Conservation (phyloP, 257 asterid species). For the Rauvolfia tetraphylla region DNA sequence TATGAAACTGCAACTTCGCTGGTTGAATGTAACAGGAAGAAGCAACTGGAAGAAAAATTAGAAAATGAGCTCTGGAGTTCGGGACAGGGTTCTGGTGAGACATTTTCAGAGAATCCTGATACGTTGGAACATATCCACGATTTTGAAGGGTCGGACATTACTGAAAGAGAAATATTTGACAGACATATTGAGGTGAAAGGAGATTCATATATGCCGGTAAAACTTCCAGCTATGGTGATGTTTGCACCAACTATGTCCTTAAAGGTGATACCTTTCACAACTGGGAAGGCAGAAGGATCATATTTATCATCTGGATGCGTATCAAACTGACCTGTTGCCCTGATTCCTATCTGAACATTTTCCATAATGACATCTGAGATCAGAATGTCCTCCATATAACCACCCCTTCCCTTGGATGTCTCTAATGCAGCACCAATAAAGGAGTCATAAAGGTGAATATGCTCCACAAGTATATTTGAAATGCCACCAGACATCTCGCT, state of each 20-base stretch:
- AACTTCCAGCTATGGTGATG: constrained; percentile 55
- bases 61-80: constrained; percentile 39
- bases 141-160: constrained; percentile 23
- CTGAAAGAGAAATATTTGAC: constrained; percentile 52
- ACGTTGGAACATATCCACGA: constrained; percentile 64
- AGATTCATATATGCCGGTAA: constrained; percentile 62
- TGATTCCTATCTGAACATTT: constrained; percentile 53
- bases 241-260: constrained; percentile 59
- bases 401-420: constrained; percentile 82
- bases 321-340: constrained; percentile 65
- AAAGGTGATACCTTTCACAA: constrained; percentile 51
- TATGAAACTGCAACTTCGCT: constrained; percentile 38
- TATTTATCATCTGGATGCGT: constrained; percentile 79
- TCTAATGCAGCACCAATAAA: constrained; percentile 55
- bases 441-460: constrained; percentile 48
- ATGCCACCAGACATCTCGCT: constrained; percentile 99
- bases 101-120: constrained; percentile 54
- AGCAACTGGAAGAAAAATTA: constrained; percentile 26
- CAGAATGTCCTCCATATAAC: constrained; percentile 53
- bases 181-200: constrained; percentile 82
- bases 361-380: constrained; percentile 49
- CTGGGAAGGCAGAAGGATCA: constrained; percentile 69
- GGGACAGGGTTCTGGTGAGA: constrained; percentile 61
- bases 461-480: constrained; percentile 58
- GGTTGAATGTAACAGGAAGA: constrained; percentile 3